Evolutionary conservation across 2,329 filamentous ascomycete species (phyloP).

Genomic region (Cladosporium sp.): DNA sequence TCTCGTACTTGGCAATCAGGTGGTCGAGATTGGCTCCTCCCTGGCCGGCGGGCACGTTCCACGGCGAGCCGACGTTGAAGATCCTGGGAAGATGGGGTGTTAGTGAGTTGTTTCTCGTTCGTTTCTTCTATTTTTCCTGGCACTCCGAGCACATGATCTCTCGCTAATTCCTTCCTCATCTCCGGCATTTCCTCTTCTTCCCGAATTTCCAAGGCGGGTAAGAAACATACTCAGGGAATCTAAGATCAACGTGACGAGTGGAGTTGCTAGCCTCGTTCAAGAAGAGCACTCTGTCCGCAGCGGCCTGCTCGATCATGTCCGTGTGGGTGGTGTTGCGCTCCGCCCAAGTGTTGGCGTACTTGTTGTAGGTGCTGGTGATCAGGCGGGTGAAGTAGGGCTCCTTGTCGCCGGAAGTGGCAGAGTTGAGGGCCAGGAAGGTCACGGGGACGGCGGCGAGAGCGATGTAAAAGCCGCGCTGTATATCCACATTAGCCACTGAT

Average conservation of each 20-base stretch:
- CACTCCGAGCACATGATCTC: neutral
- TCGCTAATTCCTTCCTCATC: neutral
- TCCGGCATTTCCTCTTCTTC: neutral
- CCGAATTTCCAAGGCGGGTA: too few relatives aligned
- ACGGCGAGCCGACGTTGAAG: conserved; percentile 59
- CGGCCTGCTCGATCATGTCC: conserved; percentile 58
- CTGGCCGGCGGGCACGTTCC: conserved; percentile 60
- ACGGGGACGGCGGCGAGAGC: conserved; percentile 43
- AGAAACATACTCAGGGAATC: conserved; percentile 64
- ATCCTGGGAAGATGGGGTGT: conserved; percentile 39
- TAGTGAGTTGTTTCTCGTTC: neutral
- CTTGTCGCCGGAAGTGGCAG: conserved; percentile 39
- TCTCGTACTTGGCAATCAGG: conserved; percentile 59
- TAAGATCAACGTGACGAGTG: conserved; percentile 48
- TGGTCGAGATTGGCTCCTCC: conserved; percentile 52
- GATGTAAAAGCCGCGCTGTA: conserved; percentile 45
- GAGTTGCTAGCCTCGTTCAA: conserved; percentile 41
- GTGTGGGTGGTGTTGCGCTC: conserved; percentile 57
- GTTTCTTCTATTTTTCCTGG: neutral
- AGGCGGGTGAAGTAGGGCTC: conserved; percentile 43
- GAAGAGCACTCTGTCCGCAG: conserved; percentile 58
- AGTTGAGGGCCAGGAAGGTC: conserved; percentile 35
- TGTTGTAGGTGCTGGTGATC: conserved; percentile 54
- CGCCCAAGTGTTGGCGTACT: conserved; percentile 50
- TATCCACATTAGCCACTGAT: neutral